Evolutionary conservation across 306 rosid genomes (phyloP).

Genomic region (Cucurbita argyrosperma): DNA sequence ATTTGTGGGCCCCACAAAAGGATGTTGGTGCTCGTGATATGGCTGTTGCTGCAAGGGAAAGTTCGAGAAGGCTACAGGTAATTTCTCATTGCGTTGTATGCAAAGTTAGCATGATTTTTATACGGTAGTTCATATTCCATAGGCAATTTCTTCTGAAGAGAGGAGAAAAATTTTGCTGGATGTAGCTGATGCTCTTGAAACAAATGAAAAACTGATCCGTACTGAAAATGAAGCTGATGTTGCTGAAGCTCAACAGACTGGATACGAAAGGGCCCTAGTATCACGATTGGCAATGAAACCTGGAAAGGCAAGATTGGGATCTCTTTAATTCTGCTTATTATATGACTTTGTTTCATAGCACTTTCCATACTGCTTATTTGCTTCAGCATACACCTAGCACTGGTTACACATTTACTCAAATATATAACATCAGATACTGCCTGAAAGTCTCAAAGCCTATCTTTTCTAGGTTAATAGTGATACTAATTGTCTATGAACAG

Average conservation of each 20-base stretch:
- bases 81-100: conserved; percentile 5
- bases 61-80: conserved; percentile 95
- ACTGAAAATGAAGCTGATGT: conserved; percentile 84
- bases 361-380: neutral
- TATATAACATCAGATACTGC: neutral
- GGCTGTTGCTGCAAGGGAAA: conserved; percentile 96
- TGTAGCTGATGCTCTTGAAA: conserved; percentile 86
- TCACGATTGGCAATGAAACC: conserved; percentile 72
- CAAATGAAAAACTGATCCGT: conserved; percentile 41
- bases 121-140: conserved; percentile 13
- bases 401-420: neutral
- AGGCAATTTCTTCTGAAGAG: conserved; percentile 69
- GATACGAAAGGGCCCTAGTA: conserved; percentile 71
- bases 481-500: conserved; percentile 26
- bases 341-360: neutral
- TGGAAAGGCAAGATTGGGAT: conserved; percentile 48
- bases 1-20: conserved; percentile 46
- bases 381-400: neutral
- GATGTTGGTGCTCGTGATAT: conserved; percentile 67
- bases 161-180: conserved; percentile 69
- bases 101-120: conserved; percentile 12
- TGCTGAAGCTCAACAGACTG: conserved; percentile 53
- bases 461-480: neutral
- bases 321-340: neutral
- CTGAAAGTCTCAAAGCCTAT: neutral